A percentile compares a stretch with the other conserved stretches of the same genome.
Evolutionary conservation across 345 rosid genomes (phyloP).

Genomic region (Eutrema heterophyllum): DNA sequence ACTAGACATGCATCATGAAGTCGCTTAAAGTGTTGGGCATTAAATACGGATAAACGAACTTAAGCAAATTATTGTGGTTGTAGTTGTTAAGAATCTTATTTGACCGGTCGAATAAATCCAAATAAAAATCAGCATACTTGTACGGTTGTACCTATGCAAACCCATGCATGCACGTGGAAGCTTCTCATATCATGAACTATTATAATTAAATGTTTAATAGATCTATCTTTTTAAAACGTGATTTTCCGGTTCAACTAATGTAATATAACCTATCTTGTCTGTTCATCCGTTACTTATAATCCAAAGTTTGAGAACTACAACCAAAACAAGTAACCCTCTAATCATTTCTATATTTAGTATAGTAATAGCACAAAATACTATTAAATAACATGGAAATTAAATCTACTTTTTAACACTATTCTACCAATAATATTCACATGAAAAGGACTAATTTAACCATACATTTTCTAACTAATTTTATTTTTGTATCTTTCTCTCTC

Average conservation of each 20-base stretch:
- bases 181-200: constrained; percentile 12
- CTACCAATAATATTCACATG: too few relatives aligned
- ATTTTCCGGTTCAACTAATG: neutral
- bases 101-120: constrained; percentile 17
- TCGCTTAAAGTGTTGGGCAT: constrained; percentile 12
- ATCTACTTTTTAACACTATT: too few relatives aligned
- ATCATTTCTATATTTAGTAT: too few relatives aligned
- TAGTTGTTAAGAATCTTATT: constrained; percentile 31
- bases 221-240: neutral
- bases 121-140: neutral
- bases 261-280: too few relatives aligned
- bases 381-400: too few relatives aligned
- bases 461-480: too few relatives aligned
- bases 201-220: neutral
- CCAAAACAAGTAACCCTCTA: too few relatives aligned
- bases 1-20: neutral
- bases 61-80: constrained; percentile 25
- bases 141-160: neutral
- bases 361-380: too few relatives aligned
- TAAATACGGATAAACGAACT: constrained; percentile 22
- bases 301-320: too few relatives aligned
- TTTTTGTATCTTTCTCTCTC: too few relatives aligned
- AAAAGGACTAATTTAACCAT: too few relatives aligned
- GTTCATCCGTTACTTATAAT: too few relatives aligned
- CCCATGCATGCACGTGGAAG: constrained; percentile 28